Evolutionary conservation across 2,329 filamentous ascomycete species (phyloP), one percentile per base, ranked within the genome.

Genomic region (Cryphonectria parasitica): DNA sequence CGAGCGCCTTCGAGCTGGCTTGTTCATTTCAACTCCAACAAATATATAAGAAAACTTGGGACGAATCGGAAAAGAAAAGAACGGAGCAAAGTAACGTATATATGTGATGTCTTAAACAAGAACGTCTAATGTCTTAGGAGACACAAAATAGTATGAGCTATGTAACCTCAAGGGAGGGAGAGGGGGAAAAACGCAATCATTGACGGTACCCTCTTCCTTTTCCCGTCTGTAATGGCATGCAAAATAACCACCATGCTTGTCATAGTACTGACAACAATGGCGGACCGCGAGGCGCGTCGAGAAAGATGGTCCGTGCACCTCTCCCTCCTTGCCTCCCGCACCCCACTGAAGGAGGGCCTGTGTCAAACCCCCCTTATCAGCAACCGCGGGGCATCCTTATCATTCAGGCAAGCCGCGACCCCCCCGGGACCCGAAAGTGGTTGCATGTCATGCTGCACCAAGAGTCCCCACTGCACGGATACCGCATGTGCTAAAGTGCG

Each of bases 1-100:
- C 69, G 71, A 72, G 65, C 68, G 71, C 71, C 71, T 67, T 49
- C 71, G 68, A 43, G 71, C 71, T 34, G 71, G 71, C 61, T 36
- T 70, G 71, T 72, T 72, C 71, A 72, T 72, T 25, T 65, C 71
- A 45, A 41, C 54, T 34, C 54, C 54, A 66, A 43, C n/a, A 45
- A 11, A n/a, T 49, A 34, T 66, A 43, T 25, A 17, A 43, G 19
- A 56, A 36, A 19, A 28, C 25, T 31, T 45, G 8, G 41, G 19
- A 28, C 5, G 28, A 25, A 49, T 62, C 13, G n/a, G 39, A 49
- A 39, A 22, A 34, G 25, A 63, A 63, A 25, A 63, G 22, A 19
- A 7, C 34, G 19, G 36, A 31, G 15, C 25, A 11, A 58, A 8
- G 54, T 19, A 58, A 58, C 15, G 54, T 58, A 34, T 58, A 58